phyloP scores from a whole-genome alignment of 2,329 filamentous ascomycete genomes.

The Knufia fluminis region DNA sequence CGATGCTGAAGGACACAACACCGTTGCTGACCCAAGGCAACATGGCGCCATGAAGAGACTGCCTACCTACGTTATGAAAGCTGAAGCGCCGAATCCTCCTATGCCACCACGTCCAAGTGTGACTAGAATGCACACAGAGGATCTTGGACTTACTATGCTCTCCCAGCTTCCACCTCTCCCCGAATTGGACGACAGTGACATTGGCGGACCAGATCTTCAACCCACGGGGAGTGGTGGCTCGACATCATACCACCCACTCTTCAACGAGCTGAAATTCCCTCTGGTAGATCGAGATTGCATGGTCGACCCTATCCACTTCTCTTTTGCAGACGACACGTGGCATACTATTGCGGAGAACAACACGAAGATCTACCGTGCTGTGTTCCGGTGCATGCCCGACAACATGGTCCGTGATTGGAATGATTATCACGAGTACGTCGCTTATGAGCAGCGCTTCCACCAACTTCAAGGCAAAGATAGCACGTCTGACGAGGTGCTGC shows the following conservation, averaged over 20 bases:
- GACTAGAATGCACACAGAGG: constrained; percentile 53
- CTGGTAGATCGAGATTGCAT: constrained; percentile 84
- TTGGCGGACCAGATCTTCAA: constrained; percentile 58
- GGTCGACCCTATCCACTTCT: constrained; percentile 72
- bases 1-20: constrained; percentile 55
- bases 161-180: constrained; percentile 65
- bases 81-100: constrained; percentile 36
- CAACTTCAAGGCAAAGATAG: constrained; percentile 49
- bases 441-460: constrained; percentile 69
- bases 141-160: constrained; percentile 57
- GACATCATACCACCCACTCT: constrained; percentile 42
- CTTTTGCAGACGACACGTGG: constrained; percentile 85
- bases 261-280: constrained; percentile 62
- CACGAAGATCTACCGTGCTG: constrained; percentile 82
- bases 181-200: constrained; percentile 67
- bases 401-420: constrained; percentile 89
- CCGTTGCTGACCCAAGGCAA: constrained; percentile 44
- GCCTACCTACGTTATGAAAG: constrained; percentile 22
- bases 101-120: constrained; percentile 52
- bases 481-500: constrained; percentile 12
- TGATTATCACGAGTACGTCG: constrained; percentile 75
- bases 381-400: constrained; percentile 96
- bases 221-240: constrained; percentile 39
- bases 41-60: constrained; percentile 29
- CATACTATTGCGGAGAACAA: constrained; percentile 82